Conservation (phyloP, 2,329 filamentous ascomycete species). For the Fusarium sp. region DNA sequence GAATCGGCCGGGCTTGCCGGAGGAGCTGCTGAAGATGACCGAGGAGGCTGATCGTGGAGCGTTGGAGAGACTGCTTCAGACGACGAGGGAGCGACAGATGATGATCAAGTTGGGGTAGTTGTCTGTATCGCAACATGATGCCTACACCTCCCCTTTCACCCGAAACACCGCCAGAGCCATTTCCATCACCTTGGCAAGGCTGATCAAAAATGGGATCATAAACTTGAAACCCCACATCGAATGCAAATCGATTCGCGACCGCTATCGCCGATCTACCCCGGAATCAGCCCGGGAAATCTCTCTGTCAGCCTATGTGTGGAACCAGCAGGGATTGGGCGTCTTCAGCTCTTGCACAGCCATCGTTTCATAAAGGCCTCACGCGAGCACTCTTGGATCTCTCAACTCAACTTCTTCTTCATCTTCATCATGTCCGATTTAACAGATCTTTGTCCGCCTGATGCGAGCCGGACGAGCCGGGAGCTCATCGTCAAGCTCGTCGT, state of each 20-base stretch:
- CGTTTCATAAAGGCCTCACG: background rate
- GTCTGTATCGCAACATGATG: background rate
- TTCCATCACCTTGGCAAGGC: background rate
- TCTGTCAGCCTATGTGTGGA: background rate
- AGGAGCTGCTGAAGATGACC: background rate
- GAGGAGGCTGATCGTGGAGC: background rate
- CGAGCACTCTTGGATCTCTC: background rate
- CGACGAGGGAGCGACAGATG: background rate
- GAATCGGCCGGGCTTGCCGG: constrained; percentile 2
- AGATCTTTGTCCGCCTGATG: background rate
- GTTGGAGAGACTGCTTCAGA: background rate
- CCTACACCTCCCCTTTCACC: background rate
- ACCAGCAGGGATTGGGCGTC: background rate
- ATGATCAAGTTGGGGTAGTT: background rate
- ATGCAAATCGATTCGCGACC: background rate
- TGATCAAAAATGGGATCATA: background rate
- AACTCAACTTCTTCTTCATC: background rate
- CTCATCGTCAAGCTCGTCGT: constrained; percentile 24
- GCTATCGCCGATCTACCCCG: background rate
- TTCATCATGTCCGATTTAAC: rapidly evolving
- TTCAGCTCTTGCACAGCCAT: background rate
- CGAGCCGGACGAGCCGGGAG: background rate
- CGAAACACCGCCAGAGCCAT: background rate
- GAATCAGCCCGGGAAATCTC: background rate
- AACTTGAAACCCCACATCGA: background rate